These are phyloP conservation scores for Pichia paraexigua DNA, from an alignment of 805 yeast species.

Conservation along the genomic window DNA sequence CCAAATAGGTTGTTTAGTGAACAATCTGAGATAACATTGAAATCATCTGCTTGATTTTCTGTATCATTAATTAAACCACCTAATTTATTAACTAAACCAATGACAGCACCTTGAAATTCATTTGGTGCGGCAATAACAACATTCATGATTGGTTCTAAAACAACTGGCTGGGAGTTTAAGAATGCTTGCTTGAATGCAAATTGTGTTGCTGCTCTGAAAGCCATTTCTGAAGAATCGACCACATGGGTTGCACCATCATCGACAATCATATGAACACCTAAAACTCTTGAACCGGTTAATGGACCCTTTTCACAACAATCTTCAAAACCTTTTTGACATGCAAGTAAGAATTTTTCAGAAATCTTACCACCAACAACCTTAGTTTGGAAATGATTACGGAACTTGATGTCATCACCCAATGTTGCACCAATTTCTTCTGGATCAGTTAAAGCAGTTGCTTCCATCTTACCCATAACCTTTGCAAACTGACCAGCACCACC, in stretches of 20 bases:
- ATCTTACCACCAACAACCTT: slow-evolving; percentile 95
- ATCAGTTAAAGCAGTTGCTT: slow-evolving; percentile 41
- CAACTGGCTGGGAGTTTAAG: slow-evolving; percentile 72
- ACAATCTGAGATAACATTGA: slow-evolving; percentile 89
- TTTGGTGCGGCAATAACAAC: slow-evolving; percentile 90
- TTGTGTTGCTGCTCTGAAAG: slow-evolving; percentile 88
- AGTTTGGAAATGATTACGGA: slow-evolving; percentile 68
- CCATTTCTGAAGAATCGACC: slow-evolving; percentile 93
- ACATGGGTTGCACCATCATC: slow-evolving; percentile 97
- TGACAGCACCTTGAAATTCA: slow-evolving; percentile 92
- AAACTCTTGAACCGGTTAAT: slow-evolving; percentile 84
- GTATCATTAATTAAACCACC: slow-evolving; percentile 92
- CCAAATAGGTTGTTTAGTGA: slow-evolving; percentile 96
- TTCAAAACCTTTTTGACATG: slow-evolving; percentile 92
- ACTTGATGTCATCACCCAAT: slow-evolving; percentile 25
- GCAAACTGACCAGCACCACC: slow-evolving; percentile 99
- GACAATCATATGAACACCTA: slow-evolving; percentile 87
- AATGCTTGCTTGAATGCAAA: slow-evolving; percentile 92
- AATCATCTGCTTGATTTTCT: slow-evolving; percentile 89
- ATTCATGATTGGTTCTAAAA: slow-evolving; percentile 94
- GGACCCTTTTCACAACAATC: slow-evolving; percentile 97
- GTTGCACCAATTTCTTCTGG: slow-evolving; percentile 31
- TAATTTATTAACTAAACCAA: slow-evolving; percentile 84
- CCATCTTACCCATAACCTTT: slow-evolving; percentile 81
- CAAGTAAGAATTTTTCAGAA: slow-evolving; percentile 87